phyloP scores from a whole-genome alignment of 2,329 filamentous ascomycete species.

The Sporothrix brasiliensis region DNA sequence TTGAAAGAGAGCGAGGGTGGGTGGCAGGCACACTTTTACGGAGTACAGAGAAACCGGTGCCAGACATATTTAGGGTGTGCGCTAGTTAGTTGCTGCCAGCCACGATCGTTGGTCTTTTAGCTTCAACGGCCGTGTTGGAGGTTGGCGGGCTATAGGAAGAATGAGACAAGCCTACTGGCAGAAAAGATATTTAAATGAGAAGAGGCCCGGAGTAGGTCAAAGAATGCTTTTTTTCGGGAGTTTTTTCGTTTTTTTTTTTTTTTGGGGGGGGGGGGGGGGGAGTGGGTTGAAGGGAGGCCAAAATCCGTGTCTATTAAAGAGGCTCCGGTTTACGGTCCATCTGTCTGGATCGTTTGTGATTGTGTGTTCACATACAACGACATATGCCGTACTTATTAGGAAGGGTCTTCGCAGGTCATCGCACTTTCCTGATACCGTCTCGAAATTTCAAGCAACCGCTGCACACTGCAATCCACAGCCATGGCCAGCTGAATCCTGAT shows the following conservation, averaged over 20 bases:
- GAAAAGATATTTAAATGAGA: not conserved
- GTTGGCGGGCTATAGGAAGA: not conserved
- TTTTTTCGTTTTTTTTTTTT: too few species aligned
- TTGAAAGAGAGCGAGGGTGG: not conserved
- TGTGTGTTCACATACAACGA: not conserved
- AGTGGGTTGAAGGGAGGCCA: too few species aligned
- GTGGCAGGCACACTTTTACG: not conserved
- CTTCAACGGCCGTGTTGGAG: not conserved
- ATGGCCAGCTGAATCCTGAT: not conserved
- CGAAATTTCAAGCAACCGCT: not conserved
- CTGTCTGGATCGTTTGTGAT: not conserved
- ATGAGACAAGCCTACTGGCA: not conserved
- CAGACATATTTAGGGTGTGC: slow-evolving; percentile 1
- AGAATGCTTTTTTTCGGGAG: too few species aligned
- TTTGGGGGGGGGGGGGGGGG: too few species aligned
- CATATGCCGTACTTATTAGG: not conserved
- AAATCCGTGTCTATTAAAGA: too few species aligned
- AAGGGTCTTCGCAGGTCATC: not conserved
- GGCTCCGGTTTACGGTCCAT: too few species aligned
- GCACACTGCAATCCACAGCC: not conserved
- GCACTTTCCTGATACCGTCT: not conserved
- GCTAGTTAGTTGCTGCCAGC: slow-evolving; percentile 18
- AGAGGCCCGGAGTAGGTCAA: too few species aligned
- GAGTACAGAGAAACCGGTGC: not conserved
- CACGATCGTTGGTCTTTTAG: not conserved